A percentile compares a stretch with the other conserved stretches of the same genome.
These are phyloP conservation scores for Penicillium cataractarum DNA, from an alignment of 495 filamentous ascomycete species.

Conservation along the genomic window DNA sequence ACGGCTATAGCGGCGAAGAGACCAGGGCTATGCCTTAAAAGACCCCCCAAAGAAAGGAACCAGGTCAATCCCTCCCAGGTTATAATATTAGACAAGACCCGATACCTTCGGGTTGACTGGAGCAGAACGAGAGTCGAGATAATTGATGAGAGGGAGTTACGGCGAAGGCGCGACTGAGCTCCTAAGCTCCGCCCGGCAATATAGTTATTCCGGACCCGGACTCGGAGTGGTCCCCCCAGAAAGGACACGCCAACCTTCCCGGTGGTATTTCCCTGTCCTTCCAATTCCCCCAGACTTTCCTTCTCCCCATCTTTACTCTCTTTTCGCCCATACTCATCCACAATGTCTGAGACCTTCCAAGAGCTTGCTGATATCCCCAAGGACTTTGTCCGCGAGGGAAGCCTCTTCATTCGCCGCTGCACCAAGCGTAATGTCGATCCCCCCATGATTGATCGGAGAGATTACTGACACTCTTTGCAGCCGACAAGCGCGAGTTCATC, in stretches of 20 bases:
- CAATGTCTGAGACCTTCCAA: constrained; percentile 76
- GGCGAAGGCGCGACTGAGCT: constrained; percentile 6
- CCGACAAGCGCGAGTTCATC: constrained; percentile 86
- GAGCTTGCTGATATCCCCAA: constrained; percentile 79
- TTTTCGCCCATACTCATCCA: constrained; percentile 10
- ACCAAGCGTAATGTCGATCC: constrained; percentile 68
- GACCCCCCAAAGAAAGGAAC: constrained; percentile 12
- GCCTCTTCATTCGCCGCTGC: constrained; percentile 81
- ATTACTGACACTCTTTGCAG: constrained; percentile 39
- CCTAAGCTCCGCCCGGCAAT: constrained; percentile 6
- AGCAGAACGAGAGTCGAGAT: neutral
- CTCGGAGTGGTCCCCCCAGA: constrained; percentile 6
- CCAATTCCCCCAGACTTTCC: constrained; percentile 13
- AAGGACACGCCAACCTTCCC: constrained; percentile 15
- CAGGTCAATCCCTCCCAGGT: constrained; percentile 13
- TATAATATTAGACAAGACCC: neutral
- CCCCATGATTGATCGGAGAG: neutral
- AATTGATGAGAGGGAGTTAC: constrained; percentile 6
- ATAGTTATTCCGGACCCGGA: constrained; percentile 5
- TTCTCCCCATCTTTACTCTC: constrained; percentile 7
- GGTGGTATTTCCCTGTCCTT: constrained; percentile 11
- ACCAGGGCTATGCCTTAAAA: neutral
- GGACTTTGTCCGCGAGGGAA: constrained; percentile 81
- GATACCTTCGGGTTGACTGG: neutral
- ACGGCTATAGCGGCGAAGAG: constrained; percentile 2